Evolutionary conservation across 2,329 filamentous ascomycete genomes (phyloP).

Genomic region (Clarireedia monteithiana): DNA sequence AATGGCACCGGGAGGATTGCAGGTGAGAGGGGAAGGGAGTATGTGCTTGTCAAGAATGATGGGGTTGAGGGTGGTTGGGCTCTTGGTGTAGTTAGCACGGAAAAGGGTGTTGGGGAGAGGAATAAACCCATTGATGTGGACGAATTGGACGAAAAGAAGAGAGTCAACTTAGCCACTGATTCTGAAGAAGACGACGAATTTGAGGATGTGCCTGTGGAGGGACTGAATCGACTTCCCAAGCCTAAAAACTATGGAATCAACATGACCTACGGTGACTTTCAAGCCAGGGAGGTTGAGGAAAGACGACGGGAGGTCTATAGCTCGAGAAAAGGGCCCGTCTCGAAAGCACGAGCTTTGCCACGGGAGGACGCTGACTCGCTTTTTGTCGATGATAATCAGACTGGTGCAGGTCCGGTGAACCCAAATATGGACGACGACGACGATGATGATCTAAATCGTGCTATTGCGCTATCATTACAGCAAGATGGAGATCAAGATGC

Average conservation of each 20-base stretch:
- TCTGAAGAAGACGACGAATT: constrained; percentile 53
- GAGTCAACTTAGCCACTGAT: constrained; percentile 50
- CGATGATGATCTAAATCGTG: constrained; percentile 9
- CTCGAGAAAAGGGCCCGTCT: constrained; percentile 10
- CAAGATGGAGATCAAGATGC: constrained; percentile 26
- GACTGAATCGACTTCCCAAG: constrained; percentile 29
- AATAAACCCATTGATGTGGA: constrained; percentile 94
- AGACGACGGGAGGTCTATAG: constrained; percentile 17
- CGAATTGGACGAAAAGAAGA: constrained; percentile 48
- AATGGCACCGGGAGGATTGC: constrained; percentile 57
- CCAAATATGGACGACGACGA: constrained; percentile 1
- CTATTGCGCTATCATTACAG: constrained; percentile 56
- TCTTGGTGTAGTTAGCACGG: constrained; percentile 81
- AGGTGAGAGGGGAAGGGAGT: constrained; percentile 84
- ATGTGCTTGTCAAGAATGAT: constrained; percentile 92
- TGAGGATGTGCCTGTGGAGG: constrained; percentile 31
- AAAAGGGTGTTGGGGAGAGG: constrained; percentile 68
- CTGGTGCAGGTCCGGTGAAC: constrained; percentile 8
- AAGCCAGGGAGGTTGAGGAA: constrained; percentile 23
- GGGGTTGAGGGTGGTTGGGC: constrained; percentile 95
- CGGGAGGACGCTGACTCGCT: constrained; percentile 22
- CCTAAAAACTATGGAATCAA: constrained; percentile 14
- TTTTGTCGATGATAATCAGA: constrained; percentile 22
- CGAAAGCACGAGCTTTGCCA: constrained; percentile 9
- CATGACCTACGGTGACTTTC: constrained; percentile 22